Conservation (phyloP, 2,329 filamentous ascomycete species). For the Diaporthe citriasiana region DNA sequence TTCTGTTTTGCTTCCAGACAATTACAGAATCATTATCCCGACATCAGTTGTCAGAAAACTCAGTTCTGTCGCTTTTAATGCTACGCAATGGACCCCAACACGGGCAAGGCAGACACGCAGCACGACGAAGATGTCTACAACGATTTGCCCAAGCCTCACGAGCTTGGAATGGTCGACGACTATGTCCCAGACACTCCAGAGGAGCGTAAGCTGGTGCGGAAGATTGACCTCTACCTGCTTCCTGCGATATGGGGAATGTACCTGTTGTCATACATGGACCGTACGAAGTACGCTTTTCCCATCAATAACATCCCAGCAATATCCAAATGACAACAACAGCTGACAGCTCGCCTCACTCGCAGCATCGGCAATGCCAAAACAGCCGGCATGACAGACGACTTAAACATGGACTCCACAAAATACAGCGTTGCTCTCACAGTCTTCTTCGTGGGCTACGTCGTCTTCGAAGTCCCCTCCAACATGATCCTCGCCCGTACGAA, state of each 20-base stretch:
- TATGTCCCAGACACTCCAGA: slow-evolving; percentile 37
- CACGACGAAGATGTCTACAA: slow-evolving; percentile 26
- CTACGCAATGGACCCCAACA: slow-evolving; percentile 23
- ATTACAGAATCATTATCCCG: not conserved
- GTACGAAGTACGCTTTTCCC: slow-evolving; percentile 58
- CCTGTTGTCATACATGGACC: slow-evolving; percentile 58
- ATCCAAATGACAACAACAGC: no score
- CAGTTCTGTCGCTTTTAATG: not conserved
- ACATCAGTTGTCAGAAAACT: not conserved
- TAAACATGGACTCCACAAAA: slow-evolving; percentile 56
- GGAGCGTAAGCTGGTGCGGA: slow-evolving; percentile 45
- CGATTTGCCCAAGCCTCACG: slow-evolving; percentile 24
- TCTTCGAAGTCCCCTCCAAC: slow-evolving; percentile 62
- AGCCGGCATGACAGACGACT: slow-evolving; percentile 57
- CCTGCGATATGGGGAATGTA: slow-evolving; percentile 58
- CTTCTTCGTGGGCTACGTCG: slow-evolving; percentile 58
- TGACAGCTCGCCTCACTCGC: not conserved
- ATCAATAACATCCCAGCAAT: no score
- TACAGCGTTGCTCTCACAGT: slow-evolving; percentile 59
- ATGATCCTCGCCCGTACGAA: slow-evolving; percentile 59
- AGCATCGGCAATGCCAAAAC: slow-evolving; percentile 57
- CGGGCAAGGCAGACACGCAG: slow-evolving; percentile 29
- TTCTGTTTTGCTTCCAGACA: not conserved
- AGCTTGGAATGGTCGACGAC: not conserved
- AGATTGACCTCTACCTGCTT: slow-evolving; percentile 57